phyloP scores from a whole-genome alignment of 2,329 filamentous ascomycete genomes.

The Penicillium digitatum region DNA sequence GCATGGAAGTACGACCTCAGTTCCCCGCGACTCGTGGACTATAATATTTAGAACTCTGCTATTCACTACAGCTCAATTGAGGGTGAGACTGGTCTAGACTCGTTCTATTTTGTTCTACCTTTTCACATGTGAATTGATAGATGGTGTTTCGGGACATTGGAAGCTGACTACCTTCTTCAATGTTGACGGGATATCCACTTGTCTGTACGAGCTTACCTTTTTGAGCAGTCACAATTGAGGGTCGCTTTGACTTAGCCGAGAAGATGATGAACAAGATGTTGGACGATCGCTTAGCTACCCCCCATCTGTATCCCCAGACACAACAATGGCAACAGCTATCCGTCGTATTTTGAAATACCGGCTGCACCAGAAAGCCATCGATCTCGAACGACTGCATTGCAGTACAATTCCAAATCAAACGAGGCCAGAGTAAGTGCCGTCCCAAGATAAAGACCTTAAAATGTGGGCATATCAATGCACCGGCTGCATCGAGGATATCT shows the following conservation, averaged over 20 bases:
- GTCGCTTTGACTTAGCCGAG: neutral
- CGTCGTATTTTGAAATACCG: neutral
- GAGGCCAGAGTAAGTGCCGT: neutral
- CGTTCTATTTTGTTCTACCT: neutral
- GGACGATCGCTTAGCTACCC: neutral
- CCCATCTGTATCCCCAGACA: neutral
- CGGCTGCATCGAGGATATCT: neutral
- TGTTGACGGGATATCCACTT: neutral
- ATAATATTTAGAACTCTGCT: constrained; percentile 10
- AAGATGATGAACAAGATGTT: neutral
- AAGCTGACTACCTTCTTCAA: neutral
- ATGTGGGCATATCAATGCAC: neutral
- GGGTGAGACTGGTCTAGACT: constrained; percentile 2
- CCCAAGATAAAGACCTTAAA: neutral
- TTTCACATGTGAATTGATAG: neutral
- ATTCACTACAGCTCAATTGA: constrained; percentile 10
- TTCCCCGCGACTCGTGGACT: constrained; percentile 21
- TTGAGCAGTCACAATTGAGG: neutral
- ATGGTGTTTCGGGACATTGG: neutral
- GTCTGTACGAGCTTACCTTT: neutral
- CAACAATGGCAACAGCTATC: neutral
- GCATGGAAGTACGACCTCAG: constrained; percentile 17
- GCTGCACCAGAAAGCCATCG: neutral
- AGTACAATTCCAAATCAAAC: neutral
- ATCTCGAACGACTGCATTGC: neutral